Conservation (phyloP, 2,329 filamentous ascomycete species). For the Verticillium nubilum region DNA sequence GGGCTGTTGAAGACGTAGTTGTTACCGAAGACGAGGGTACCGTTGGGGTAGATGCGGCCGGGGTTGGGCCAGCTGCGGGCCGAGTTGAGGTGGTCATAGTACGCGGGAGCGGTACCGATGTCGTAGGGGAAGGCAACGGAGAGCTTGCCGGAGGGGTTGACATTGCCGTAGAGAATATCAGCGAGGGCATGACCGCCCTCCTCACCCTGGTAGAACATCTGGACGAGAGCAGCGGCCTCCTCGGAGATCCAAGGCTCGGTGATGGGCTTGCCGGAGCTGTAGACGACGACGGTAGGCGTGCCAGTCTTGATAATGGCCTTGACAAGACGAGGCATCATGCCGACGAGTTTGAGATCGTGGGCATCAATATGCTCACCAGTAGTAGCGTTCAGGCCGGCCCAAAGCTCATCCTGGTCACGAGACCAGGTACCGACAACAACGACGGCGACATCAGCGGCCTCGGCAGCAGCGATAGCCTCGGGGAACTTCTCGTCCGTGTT, state of each 20-base stretch:
- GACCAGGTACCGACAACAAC: constrained; percentile 74
- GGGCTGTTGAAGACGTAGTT: constrained; percentile 60
- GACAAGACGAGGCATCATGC: constrained; percentile 63
- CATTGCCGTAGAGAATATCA: constrained; percentile 58
- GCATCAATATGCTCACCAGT: constrained; percentile 71
- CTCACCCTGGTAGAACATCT: constrained; percentile 71
- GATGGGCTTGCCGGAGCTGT: constrained; percentile 65
- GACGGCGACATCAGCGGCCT: constrained; percentile 64
- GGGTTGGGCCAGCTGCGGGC: constrained; percentile 48
- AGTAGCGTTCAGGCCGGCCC: constrained; percentile 65
- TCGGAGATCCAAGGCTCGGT: constrained; percentile 68
- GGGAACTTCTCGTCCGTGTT: constrained; percentile 61
- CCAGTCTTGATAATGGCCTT: constrained; percentile 62
- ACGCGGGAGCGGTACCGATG: constrained; percentile 61
- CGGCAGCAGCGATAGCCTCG: constrained; percentile 60
- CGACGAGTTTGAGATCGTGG: constrained; percentile 58
- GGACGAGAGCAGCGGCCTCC: constrained; percentile 58
- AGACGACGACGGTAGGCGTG: constrained; percentile 63
- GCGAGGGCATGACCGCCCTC: constrained; percentile 62
- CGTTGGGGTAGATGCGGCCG: constrained; percentile 49
- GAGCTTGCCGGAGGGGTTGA: constrained; percentile 62
- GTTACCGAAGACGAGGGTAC: constrained; percentile 57
- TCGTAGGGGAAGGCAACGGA: constrained; percentile 62
- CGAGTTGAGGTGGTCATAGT: constrained; percentile 69
- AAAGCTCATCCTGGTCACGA: constrained; percentile 66